These are phyloP conservation scores for Steccherinum ochraceum DNA, from an alignment of 768 basidiomycete genomes.

Conservation along the genomic window DNA sequence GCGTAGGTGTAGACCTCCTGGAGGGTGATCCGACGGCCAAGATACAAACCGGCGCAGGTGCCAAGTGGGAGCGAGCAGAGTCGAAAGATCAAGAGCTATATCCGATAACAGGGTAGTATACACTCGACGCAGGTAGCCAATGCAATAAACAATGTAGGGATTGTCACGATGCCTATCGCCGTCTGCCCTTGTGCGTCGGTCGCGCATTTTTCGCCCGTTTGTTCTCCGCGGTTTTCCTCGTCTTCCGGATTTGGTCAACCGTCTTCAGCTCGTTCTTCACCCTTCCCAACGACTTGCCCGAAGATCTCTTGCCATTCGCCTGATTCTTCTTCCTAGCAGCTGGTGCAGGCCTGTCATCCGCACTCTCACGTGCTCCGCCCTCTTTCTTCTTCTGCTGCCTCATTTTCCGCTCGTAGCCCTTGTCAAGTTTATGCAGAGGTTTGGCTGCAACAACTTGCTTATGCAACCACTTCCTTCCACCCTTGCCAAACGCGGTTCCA, in stretches of 20 bases:
- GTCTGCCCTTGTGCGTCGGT: slow-evolving; percentile 43
- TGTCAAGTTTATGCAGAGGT: slow-evolving; percentile 68
- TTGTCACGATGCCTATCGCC: slow-evolving; percentile 20
- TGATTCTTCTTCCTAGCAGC: slow-evolving; percentile 28
- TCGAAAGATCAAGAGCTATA: slow-evolving; percentile 4
- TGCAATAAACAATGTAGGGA: not conserved
- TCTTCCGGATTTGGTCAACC: slow-evolving; percentile 80
- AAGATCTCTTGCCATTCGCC: slow-evolving; percentile 35
- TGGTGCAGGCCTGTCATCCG: slow-evolving; percentile 15
- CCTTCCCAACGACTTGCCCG: slow-evolving; percentile 52
- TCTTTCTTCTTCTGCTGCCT: slow-evolving; percentile 55
- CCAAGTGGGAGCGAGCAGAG: slow-evolving; percentile 78
- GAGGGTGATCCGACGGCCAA: slow-evolving; percentile 42
- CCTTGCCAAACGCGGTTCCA: slow-evolving; percentile 20
- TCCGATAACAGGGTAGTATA: not conserved
- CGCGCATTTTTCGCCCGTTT: slow-evolving; percentile 79
- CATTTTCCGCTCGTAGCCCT: slow-evolving; percentile 68
- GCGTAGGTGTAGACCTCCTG: slow-evolving; percentile 79
- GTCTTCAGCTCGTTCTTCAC: slow-evolving; percentile 84
- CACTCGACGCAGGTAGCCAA: not conserved
- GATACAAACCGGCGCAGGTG: slow-evolving; percentile 54
- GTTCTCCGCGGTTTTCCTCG: slow-evolving; percentile 57
- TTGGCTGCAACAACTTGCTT: slow-evolving; percentile 58
- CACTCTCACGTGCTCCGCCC: slow-evolving; percentile 18
- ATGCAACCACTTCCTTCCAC: slow-evolving; percentile 69